Percentiles rank a stretch among this genome's conserved stretches.
Evolutionary conservation across 2,329 filamentous ascomycete species (phyloP).

Genomic region (Colletotrichum truncatum): DNA sequence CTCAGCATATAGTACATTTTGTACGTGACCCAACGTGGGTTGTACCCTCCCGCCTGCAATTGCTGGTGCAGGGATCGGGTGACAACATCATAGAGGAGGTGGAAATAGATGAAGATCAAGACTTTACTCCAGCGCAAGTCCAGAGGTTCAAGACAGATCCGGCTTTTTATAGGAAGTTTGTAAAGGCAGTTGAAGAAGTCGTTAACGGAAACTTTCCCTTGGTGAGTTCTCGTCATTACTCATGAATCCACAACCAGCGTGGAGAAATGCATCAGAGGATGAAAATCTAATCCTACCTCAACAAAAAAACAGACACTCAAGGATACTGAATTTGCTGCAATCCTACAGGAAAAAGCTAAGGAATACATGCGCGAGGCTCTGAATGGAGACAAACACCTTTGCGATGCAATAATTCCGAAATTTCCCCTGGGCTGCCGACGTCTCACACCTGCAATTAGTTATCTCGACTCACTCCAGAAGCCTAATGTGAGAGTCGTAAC

Average conservation of each 20-base stretch:
- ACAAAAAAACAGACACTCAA: neutral
- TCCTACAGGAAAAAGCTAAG: constrained; percentile 1
- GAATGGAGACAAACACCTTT: constrained; percentile 31
- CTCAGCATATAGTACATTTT: constrained; percentile 36
- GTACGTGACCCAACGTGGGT: constrained; percentile 40
- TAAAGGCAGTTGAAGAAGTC: constrained; percentile 55
- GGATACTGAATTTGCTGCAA: neutral
- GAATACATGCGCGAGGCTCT: constrained; percentile 34
- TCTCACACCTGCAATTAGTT: constrained; percentile 32
- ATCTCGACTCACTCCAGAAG: constrained; percentile 28
- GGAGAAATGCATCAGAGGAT: neutral
- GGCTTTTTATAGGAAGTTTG: constrained; percentile 54
- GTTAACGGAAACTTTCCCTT: constrained; percentile 52
- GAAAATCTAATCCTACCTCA: too few relatives aligned
- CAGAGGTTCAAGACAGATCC: constrained; percentile 55
- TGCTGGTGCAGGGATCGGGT: constrained; percentile 27
- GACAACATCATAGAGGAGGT: constrained; percentile 33
- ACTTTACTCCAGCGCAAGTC: constrained; percentile 47
- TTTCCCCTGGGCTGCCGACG: constrained; percentile 29
- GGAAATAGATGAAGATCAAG: constrained; percentile 30
- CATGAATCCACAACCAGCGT: constrained; percentile 45
- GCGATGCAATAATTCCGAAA: constrained; percentile 34
- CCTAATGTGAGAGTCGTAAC: constrained; percentile 40
- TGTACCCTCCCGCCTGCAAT: constrained; percentile 15
- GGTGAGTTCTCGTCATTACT: constrained; percentile 48